Conservation (phyloP, 345 rosid genomes). For the Barbarea vulgaris region DNA sequence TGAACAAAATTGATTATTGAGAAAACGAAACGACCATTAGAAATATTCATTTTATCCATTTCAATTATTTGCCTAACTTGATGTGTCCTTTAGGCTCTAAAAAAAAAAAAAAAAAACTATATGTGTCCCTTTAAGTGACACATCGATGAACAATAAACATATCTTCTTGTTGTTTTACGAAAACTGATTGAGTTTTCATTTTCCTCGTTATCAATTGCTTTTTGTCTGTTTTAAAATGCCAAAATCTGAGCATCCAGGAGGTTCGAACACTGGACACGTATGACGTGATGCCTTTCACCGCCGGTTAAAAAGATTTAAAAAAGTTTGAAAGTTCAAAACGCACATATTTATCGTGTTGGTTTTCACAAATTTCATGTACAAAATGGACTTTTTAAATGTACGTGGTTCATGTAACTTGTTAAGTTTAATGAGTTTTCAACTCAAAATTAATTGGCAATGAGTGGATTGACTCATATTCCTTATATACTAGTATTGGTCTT, state of each 20-base stretch:
- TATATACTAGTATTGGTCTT: no score
- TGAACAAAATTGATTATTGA: slow-evolving; percentile 17
- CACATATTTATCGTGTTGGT: background rate
- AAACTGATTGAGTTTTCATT: slow-evolving; percentile 2
- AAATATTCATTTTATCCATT: slow-evolving; percentile 19
- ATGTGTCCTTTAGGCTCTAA: background rate
- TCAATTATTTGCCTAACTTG: slow-evolving; percentile 32
- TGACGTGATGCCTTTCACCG: slow-evolving; percentile 9
- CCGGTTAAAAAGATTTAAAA: background rate
- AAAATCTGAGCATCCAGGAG: slow-evolving; percentile 16
- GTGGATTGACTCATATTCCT: no score
- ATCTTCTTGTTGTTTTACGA: slow-evolving; percentile 25
- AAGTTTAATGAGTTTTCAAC: background rate
- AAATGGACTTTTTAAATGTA: background rate
- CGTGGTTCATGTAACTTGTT: background rate
- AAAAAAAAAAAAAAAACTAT: background rate
- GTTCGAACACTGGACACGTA: slow-evolving; percentile 12
- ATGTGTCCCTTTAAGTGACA: slow-evolving; percentile 27
- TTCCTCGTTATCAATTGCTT: background rate
- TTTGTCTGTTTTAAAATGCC: slow-evolving; percentile 23
- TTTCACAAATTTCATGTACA: background rate
- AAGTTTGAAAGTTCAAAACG: background rate
- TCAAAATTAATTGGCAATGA: no score
- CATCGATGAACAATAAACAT: slow-evolving; percentile 22
- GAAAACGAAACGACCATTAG: slow-evolving; percentile 16